Evolutionary conservation across 371 early-diverging fungal species (phyloP).

Genomic region (Zopfochytrium polystomum): DNA sequence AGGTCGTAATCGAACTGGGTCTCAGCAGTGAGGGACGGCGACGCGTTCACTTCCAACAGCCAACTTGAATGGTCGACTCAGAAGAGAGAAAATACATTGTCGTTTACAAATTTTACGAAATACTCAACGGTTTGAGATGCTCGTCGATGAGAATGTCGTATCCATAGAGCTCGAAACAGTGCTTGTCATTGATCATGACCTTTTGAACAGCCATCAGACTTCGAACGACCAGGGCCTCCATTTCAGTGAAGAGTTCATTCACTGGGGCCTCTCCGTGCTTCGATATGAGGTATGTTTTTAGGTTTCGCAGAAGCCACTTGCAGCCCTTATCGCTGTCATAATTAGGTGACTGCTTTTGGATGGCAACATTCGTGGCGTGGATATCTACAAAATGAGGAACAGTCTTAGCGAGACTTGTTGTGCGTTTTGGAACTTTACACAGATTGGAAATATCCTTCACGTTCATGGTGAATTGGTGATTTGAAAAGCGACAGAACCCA

Average conservation of each 20-base stretch:
- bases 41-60: conserved; percentile 60
- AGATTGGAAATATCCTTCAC: conserved; percentile 58
- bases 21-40: conserved; percentile 55
- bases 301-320: conserved; percentile 59
- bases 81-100: too few species aligned
- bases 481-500: conserved; percentile 60
- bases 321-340: conserved; percentile 55
- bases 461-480: conserved; percentile 54
- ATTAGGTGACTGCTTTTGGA: conserved; percentile 57
- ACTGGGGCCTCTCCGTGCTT: conserved; percentile 44
- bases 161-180: conserved; percentile 61
- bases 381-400: conserved; percentile 37
- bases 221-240: conserved; percentile 56
- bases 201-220: conserved; percentile 55
- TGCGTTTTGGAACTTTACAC: too few species aligned
- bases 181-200: conserved; percentile 61
- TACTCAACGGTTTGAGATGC: conserved; percentile 50
- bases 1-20: conserved; percentile 59
- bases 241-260: conserved; percentile 51
- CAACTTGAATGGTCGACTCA: too few species aligned
- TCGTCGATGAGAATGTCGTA: conserved; percentile 59
- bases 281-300: conserved; percentile 45
- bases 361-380: conserved; percentile 62
- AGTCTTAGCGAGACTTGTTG: neutral
- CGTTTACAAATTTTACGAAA: conserved; percentile 2